Evolutionary conservation across 176 grass and related monocot genomes (phyloP).

Genomic region (Triticum dicoccoides): DNA sequence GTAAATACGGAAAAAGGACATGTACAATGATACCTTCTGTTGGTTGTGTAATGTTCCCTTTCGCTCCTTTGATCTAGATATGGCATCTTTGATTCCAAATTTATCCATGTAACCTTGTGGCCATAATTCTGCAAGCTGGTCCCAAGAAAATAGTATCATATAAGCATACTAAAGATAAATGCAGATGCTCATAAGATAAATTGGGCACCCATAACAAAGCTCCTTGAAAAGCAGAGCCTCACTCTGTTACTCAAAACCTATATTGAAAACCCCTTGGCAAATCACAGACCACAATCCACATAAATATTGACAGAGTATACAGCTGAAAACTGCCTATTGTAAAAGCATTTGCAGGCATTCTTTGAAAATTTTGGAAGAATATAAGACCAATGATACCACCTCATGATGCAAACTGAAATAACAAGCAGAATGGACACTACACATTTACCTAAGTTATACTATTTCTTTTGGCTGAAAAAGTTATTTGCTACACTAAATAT

Average conservation of each 20-base stretch:
- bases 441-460: not conserved
- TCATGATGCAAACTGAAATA: not conserved
- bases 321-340: not conserved
- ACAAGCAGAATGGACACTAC: not conserved
- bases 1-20: not conserved
- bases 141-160: slow-evolving; percentile 20
- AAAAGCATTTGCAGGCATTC: slow-evolving; percentile 6
- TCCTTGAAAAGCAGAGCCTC: not conserved
- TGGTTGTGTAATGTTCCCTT: slow-evolving; percentile 59
- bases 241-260: slow-evolving; percentile 4
- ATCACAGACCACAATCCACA: not conserved
- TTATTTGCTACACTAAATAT: not conserved
- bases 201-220: not conserved
- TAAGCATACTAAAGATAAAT: slow-evolving; percentile 4
- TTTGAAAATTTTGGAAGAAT: not conserved
- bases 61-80: slow-evolving; percentile 84
- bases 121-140: slow-evolving; percentile 93
- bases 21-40: slow-evolving; percentile 64
- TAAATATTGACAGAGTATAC: not conserved
- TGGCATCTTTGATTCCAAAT: slow-evolving; percentile 96
- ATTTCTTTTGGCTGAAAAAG: not conserved
- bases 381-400: not conserved
- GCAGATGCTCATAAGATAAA: slow-evolving; percentile 3
- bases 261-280: not conserved
- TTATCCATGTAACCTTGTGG: slow-evolving; percentile 96